Base-by-base conservation (phyloP, 1,284 basidiomycete genomes). In the Anthracocystis panici-leucophaei region DNA sequence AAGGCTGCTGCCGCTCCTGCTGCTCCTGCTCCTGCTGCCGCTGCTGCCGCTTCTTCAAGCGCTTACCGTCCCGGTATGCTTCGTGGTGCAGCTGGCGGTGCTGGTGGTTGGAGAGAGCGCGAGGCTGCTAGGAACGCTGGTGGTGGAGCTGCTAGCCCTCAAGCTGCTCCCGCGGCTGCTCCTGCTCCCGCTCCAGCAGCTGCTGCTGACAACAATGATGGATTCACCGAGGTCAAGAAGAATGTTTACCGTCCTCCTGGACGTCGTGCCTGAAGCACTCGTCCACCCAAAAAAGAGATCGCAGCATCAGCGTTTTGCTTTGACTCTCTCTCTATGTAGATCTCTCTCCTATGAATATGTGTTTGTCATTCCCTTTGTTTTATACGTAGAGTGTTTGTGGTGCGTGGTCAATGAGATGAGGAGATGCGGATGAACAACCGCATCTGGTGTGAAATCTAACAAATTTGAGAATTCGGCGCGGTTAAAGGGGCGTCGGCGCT, bases 151-250 rank as follows among this genome's bases (percentile, higher is more conserved):
- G 35, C 14, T 16, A 38, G 35, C 35, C 23, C 51, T 18, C 31
- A 33, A 14, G 41, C 57, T 25, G 50, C 52, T 38, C 31, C 68
- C 20, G 23, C 63, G 33, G 18, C 71, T 27, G 56, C 59, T 25
- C 52, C 65, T 41, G 57, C 65, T 16, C 29, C 56, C 9, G 53
- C 73, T 18, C 51, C 56, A 1, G 55, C 56, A 1, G 55, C 70
- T n/a, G 44, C 66, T 11, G 56, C 65, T 3, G 33, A 63, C 16
- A 68, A 68, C 60, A 65, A 65, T 55, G 77, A 79, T 33, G 77
- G 77, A 12, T 79, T 79, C 60, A 79, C 77, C 42, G 71, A 72
- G 49, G 74, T 79, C 61, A 71, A 75, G 63, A 71, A 70, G 42
- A 62, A 31, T 51, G 69, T 59, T 50, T 72, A 72, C 62, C 68